Evolutionary conservation across 495 filamentous ascomycete genomes (phyloP).

Genomic region (Tetracladium setigerum): DNA sequence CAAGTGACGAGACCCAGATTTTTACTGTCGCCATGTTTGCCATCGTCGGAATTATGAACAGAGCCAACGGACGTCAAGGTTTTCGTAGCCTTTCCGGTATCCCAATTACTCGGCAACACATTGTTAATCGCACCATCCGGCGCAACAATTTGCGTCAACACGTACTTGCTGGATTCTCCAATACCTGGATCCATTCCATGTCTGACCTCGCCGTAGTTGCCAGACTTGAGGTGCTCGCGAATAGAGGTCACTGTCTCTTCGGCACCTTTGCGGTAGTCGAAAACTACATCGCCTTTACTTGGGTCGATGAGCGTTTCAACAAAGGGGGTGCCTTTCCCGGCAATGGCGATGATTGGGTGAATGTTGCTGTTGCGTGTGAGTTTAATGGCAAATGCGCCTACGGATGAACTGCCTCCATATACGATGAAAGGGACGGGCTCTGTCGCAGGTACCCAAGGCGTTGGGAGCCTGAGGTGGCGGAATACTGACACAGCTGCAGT

Average conservation of each 20-base stretch:
- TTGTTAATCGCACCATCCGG: too few species aligned
- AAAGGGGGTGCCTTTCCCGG: slow-evolving; percentile 48
- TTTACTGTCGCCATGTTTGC: too few species aligned
- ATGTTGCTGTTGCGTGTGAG: slow-evolving; percentile 55
- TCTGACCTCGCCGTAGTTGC: too few species aligned
- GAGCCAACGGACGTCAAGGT: background rate
- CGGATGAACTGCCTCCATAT: slow-evolving; percentile 60
- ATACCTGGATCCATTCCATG: too few species aligned
- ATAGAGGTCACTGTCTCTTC: slow-evolving; percentile 41
- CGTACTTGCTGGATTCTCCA: too few species aligned
- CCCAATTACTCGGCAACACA: too few species aligned
- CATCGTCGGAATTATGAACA: background rate
- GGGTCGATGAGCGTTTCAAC: slow-evolving; percentile 54
- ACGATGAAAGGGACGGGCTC: slow-evolving; percentile 46
- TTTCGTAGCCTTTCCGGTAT: too few species aligned
- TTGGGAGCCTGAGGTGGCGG: slow-evolving; percentile 44
- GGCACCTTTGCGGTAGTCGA: slow-evolving; percentile 63
- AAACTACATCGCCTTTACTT: slow-evolving; percentile 55
- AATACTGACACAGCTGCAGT: slow-evolving; percentile 56
- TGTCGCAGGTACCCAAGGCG: slow-evolving; percentile 47
- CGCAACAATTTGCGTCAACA: too few species aligned
- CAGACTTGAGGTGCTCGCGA: slow-evolving; percentile 34
- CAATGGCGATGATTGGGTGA: slow-evolving; percentile 65
- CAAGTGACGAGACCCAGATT: slow-evolving; percentile 53
- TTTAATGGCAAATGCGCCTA: slow-evolving; percentile 62